A percentile compares a stretch with the other conserved stretches of the same genome.
Conservation (phyloP, 176 grass and related monocot genomes). For the Luzula sylvatica region DNA sequence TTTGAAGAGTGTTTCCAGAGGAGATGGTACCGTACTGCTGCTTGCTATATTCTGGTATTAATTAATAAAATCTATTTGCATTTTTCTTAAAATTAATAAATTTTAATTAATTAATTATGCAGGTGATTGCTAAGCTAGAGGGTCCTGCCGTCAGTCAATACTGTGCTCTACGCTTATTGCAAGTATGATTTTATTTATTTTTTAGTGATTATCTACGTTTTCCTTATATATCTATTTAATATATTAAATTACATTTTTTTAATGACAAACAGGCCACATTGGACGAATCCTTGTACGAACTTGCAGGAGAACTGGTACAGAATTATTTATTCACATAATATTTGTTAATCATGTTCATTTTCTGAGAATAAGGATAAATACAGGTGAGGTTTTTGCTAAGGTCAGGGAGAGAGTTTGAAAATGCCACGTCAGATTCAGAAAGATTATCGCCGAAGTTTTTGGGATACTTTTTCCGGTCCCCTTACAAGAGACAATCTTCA, state of each 20-base stretch:
- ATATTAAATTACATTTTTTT: constrained; percentile 27
- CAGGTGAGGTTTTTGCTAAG: constrained; percentile 93
- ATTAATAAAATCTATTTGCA: constrained; percentile 1
- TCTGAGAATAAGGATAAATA: constrained; percentile 1
- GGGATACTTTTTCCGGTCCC: constrained; percentile 66
- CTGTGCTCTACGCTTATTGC: constrained; percentile 80
- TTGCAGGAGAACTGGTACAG: constrained; percentile 84
- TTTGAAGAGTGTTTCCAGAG: constrained; percentile 98
- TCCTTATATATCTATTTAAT: background rate
- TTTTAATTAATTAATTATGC: constrained; percentile 22
- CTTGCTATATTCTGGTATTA: constrained; percentile 95
- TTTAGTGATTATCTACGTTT: constrained; percentile 8
- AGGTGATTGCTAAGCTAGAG: constrained; percentile 99
- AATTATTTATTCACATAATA: constrained; percentile 4
- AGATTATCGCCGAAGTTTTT: constrained; percentile 87
- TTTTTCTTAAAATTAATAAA: background rate
- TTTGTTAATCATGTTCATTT: constrained; percentile 17
- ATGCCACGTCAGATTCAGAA: constrained; percentile 58
- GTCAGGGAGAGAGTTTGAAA: constrained; percentile 90
- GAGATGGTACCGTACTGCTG: constrained; percentile 98
- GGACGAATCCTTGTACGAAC: constrained; percentile 90
- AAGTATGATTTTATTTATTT: constrained; percentile 49
- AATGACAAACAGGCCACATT: constrained; percentile 57
- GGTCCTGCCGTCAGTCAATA: constrained; percentile 92
- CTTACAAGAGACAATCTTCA: constrained; percentile 72